phyloP scores from a whole-genome alignment of 805 yeast genomes.

The Saccharomyces mikatae region DNA sequence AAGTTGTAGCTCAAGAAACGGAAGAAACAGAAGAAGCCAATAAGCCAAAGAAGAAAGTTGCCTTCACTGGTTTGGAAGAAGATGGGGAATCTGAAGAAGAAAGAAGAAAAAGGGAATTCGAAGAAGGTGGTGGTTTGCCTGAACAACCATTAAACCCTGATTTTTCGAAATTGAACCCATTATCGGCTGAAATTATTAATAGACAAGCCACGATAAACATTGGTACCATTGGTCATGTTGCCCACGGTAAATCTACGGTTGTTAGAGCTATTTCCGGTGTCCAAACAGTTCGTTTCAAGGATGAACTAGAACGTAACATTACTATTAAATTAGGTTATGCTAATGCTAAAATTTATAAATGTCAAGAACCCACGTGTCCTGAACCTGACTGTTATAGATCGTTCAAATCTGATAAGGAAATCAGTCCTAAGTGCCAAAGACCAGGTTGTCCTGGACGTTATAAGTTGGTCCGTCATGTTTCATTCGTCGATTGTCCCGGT shows the following conservation, averaged over 20 bases:
- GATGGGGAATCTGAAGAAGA: constrained; percentile 67
- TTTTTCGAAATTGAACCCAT: constrained; percentile 70
- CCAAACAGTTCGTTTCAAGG: constrained; percentile 97
- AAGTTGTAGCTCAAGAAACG: constrained; percentile 29
- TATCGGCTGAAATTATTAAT: constrained; percentile 90
- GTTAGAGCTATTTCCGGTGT: constrained; percentile 97
- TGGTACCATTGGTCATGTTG: constrained; percentile 95
- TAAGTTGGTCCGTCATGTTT: constrained; percentile 87
- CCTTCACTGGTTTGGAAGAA: constrained; percentile 65
- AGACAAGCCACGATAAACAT: constrained; percentile 98
- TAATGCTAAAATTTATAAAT: constrained; percentile 93
- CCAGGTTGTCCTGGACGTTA: constrained; percentile 87
- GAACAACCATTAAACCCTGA: constrained; percentile 92
- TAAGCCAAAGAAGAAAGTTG: constrained; percentile 60
- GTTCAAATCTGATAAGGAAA: constrained; percentile 89
- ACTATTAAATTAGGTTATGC: constrained; percentile 98
- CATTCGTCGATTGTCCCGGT: constrained; percentile 99
- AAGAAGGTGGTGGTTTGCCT: constrained; percentile 97
- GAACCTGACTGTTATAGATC: constrained; percentile 94
- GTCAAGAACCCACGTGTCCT: constrained; percentile 77
- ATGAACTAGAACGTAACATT: constrained; percentile 97
- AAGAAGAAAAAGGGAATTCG: constrained; percentile 73
- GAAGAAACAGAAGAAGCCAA: constrained; percentile 29
- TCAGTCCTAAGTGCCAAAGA: constrained; percentile 83
- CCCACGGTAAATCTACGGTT: constrained; percentile 90